Conservation (phyloP, 2,329 filamentous ascomycete species). For the Aspergillus glaucus region DNA sequence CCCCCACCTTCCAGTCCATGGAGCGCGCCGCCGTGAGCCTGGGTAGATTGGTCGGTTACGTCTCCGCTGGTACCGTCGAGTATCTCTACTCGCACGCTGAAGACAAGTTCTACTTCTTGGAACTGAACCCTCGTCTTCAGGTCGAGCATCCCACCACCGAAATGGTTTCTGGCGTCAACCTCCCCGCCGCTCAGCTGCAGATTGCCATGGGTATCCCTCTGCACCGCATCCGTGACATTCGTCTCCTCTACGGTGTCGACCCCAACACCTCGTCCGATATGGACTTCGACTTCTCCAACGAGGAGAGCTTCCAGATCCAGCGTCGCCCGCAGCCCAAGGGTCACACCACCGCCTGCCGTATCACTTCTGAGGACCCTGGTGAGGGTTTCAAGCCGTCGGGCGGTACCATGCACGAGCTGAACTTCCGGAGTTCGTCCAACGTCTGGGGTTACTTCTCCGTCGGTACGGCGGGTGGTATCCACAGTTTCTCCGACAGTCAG, state of each 20-base stretch:
- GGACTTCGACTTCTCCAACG: slow-evolving; percentile 91
- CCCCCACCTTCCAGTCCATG: slow-evolving; percentile 87
- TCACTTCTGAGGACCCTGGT: slow-evolving; percentile 96
- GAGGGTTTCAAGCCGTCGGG: slow-evolving; percentile 99
- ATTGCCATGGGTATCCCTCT: slow-evolving; percentile 97
- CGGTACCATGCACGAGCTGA: slow-evolving; percentile 97
- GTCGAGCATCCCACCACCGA: slow-evolving; percentile 99
- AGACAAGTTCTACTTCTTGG: slow-evolving; percentile 98
- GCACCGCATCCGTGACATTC: slow-evolving; percentile 92
- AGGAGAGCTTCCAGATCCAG: slow-evolving; percentile 76
- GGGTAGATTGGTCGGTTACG: slow-evolving; percentile 90
- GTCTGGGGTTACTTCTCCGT: slow-evolving; percentile 99
- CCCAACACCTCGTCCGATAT: slow-evolving; percentile 80
- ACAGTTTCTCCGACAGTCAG: slow-evolving; percentile 98
- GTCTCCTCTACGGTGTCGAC: slow-evolving; percentile 91
- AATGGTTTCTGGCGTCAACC: slow-evolving; percentile 97
- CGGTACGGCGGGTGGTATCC: slow-evolving; percentile 90
- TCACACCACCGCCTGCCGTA: slow-evolving; percentile 96
- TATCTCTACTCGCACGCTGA: slow-evolving; percentile 97
- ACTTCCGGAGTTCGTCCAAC: slow-evolving; percentile 97
- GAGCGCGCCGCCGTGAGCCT: slow-evolving; percentile 93
- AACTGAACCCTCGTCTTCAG: slow-evolving; percentile 97
- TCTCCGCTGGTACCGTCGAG: slow-evolving; percentile 96
- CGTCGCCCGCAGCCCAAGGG: slow-evolving; percentile 88
- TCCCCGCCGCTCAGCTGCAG: slow-evolving; percentile 95